Percentiles rank a stretch among this genome's conserved stretches.
Evolutionary conservation across 805 yeast genomes (phyloP).

Genomic region (Kodamaea fukazawae): DNA sequence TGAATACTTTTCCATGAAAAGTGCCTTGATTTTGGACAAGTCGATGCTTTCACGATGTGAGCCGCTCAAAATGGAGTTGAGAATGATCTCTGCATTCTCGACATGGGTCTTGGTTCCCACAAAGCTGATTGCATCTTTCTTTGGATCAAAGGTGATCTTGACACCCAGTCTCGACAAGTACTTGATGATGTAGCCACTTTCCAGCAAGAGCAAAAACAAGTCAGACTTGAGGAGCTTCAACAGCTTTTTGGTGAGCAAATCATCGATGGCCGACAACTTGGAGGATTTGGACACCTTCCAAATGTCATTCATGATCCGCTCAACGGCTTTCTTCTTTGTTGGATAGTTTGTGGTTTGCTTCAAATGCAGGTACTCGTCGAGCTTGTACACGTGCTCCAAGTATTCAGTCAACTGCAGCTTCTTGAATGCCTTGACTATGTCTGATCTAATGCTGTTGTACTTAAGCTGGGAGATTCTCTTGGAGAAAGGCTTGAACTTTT

Average conservation of each 20-base stretch:
- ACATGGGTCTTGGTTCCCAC: conserved; percentile 42
- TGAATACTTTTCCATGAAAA: conserved; percentile 28
- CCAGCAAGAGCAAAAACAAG: conserved; percentile 39
- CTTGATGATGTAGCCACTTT: conserved; percentile 38
- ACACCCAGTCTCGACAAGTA: conserved; percentile 43
- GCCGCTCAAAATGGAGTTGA: conserved; percentile 29
- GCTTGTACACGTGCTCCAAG: conserved; percentile 8
- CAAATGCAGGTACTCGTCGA: conserved; percentile 6
- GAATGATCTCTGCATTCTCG: conserved; percentile 43
- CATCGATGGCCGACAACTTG: conserved; percentile 24
- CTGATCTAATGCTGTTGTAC: conserved; percentile 8
- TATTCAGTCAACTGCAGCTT: conserved; percentile 14
- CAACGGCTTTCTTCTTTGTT: conserved; percentile 18
- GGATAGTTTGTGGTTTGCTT: conserved; percentile 6
- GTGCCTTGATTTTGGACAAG: conserved; percentile 23
- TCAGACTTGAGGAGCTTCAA: conserved; percentile 36
- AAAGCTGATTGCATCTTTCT: conserved; percentile 30
- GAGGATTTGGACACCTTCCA: conserved; percentile 32
- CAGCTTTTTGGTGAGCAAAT: conserved; percentile 29
- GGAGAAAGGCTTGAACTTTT: conserved; percentile 10
- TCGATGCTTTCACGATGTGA: conserved; percentile 30
- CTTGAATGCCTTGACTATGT: conserved; percentile 11
- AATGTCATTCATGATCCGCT: conserved; percentile 27
- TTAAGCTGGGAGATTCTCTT: conserved; percentile 8
- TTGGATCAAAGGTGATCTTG: conserved; percentile 31